Conservation (phyloP, 2,329 filamentous ascomycete species). For the Diaporthe sp. region DNA sequence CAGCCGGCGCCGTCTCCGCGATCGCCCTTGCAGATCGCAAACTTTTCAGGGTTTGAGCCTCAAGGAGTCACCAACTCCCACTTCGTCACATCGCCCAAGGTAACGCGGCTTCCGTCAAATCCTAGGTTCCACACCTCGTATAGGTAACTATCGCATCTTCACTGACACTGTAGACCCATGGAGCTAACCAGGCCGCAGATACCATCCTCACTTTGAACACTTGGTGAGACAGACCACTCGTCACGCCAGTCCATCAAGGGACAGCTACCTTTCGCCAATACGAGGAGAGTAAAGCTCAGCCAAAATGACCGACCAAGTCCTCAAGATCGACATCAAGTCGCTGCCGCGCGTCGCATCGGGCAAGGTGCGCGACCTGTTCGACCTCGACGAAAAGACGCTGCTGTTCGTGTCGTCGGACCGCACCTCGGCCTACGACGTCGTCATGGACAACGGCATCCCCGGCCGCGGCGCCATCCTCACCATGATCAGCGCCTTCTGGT, state of each 20-base stretch:
- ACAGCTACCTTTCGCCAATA: background rate
- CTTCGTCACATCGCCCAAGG: background rate
- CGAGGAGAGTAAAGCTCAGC: background rate
- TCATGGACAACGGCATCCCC: conserved; percentile 78
- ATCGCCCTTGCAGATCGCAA: conserved; percentile 38
- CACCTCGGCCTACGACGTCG: conserved; percentile 95
- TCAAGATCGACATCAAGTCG: conserved; percentile 48
- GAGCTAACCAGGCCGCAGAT: background rate
- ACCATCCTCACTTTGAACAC: background rate
- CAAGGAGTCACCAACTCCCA: background rate
- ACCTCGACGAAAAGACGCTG: conserved; percentile 48
- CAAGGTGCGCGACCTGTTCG: conserved; percentile 49
- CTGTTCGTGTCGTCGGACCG: conserved; percentile 61
- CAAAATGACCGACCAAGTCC: conserved; percentile 39
- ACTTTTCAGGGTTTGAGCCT: conserved; percentile 38
- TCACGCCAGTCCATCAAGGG: background rate
- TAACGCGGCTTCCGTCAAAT: background rate
- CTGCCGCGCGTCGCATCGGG: conserved; percentile 50
- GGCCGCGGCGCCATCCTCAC: conserved; percentile 68
- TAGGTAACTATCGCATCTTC: background rate
- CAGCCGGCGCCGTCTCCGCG: conserved; percentile 33
- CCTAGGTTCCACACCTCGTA: background rate
- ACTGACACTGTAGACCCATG: background rate
- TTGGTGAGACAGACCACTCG: background rate
- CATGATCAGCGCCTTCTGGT: conserved; percentile 65